A percentile compares a stretch with the other conserved stretches of the same genome.
Evolutionary conservation across 257 asterid species (phyloP).

Genomic region (Knoxia roxburghii): DNA sequence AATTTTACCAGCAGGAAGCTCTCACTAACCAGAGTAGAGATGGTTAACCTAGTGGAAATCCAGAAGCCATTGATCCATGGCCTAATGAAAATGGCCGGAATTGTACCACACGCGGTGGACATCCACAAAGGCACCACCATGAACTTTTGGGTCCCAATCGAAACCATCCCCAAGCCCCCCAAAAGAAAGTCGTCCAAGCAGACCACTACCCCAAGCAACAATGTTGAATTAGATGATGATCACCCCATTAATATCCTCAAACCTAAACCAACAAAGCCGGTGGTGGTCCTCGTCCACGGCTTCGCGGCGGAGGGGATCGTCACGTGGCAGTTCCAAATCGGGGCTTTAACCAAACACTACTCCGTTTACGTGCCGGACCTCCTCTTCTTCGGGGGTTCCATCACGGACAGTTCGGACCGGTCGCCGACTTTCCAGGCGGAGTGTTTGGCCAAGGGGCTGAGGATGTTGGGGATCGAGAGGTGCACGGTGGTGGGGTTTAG

Average conservation of each 20-base stretch:
- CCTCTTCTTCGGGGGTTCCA: slow-evolving; percentile 80
- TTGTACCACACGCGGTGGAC: slow-evolving; percentile 44
- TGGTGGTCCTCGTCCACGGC: slow-evolving; percentile 65
- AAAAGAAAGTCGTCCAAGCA: slow-evolving; percentile 25
- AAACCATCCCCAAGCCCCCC: slow-evolving; percentile 38
- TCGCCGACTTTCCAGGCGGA: slow-evolving; percentile 82
- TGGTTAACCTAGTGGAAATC: slow-evolving; percentile 73
- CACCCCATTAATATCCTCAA: slow-evolving; percentile 16
- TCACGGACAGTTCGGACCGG: slow-evolving; percentile 51
- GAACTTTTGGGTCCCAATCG: slow-evolving; percentile 68
- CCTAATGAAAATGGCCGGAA: slow-evolving; percentile 70
- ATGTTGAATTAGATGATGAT: neutral
- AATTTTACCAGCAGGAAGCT: neutral
- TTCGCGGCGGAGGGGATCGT: slow-evolving; percentile 78
- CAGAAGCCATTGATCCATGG: slow-evolving; percentile 55
- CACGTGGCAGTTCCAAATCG: slow-evolving; percentile 85
- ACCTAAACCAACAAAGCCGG: slow-evolving; percentile 48
- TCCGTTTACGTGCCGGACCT: slow-evolving; percentile 82
- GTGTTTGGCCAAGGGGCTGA: slow-evolving; percentile 51
- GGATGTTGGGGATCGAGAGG: slow-evolving; percentile 57
- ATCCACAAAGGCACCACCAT: slow-evolving; percentile 51
- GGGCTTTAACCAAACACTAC: slow-evolving; percentile 57
- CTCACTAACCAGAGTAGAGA: too few relatives aligned
- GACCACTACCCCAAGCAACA: slow-evolving; percentile 4
- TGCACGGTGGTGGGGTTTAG: slow-evolving; percentile 83